Evolutionary conservation across 2,329 filamentous ascomycete genomes (phyloP).

Genomic region (Colletotrichum musicola): DNA sequence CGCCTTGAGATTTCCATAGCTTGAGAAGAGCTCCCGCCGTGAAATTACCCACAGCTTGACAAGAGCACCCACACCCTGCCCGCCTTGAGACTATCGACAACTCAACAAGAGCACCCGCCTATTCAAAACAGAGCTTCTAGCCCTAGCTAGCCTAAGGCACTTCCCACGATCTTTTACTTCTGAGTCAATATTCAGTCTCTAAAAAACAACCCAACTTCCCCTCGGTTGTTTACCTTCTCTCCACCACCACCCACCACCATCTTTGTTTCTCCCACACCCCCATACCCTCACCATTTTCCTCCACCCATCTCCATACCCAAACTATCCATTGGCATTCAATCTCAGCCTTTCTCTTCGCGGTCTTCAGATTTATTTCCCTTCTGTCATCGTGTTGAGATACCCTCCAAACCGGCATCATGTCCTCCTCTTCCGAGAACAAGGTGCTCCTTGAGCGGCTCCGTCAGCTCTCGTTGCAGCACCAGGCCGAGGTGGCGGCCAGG

Average conservation of each 20-base stretch:
- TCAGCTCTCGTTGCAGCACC: constrained; percentile 26
- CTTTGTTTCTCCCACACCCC: background rate
- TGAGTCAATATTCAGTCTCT: background rate
- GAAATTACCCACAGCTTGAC: background rate
- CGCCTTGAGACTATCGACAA: background rate
- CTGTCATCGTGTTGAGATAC: background rate
- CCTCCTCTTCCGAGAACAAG: constrained; percentile 16
- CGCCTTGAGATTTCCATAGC: too few relatives aligned
- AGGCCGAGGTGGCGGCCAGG: constrained; percentile 23
- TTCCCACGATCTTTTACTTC: constrained; percentile 5
- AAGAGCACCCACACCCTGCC: background rate
- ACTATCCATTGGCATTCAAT: background rate
- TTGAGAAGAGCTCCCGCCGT: background rate
- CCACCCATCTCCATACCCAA: background rate
- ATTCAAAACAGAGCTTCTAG: background rate
- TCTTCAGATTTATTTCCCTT: background rate
- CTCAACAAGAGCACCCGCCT: background rate
- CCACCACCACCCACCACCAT: background rate
- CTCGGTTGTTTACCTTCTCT: background rate
- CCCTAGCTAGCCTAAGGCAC: constrained; percentile 20
- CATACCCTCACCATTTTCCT: constrained; percentile 10
- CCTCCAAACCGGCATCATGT: constrained; percentile 8
- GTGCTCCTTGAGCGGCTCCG: constrained; percentile 32
- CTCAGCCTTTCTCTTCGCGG: background rate
- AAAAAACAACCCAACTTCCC: background rate